Evolutionary conservation across 352 stramenopile genomes (phyloP), one percentile per base, ranked within the genome.

Genomic region (Phytophthora brassicae): DNA sequence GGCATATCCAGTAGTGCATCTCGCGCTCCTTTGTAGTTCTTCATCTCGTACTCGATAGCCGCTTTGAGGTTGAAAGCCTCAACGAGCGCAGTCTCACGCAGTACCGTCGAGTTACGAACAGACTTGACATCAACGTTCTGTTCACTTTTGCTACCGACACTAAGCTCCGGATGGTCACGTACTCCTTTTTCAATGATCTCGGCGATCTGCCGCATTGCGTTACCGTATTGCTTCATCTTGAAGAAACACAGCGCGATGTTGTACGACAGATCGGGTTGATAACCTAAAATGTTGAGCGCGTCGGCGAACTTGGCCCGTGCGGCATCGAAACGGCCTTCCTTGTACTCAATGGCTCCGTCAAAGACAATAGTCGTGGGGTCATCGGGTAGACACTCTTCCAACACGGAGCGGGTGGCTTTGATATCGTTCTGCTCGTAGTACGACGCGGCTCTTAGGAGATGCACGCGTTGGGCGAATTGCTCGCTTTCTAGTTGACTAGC

Each of bases 351-450:
- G 31, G 83, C 83, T 45, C 75, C 83, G 22, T 92, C 83, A 51
- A 94, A 94, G 4, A 94, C 83, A 41, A 91, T 89, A 19, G 91
- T 97, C 22, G 97, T 96, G 12, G 94, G 93, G 55, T 98, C 92
- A 60, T 98, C 90, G 4, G 78, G 66, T 20, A 95, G 77, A 75
- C 94, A 98, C 68, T 97, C 79, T 60, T 98, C 92, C 5, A 98
- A 68, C 28, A 97, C 85, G 11, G 87, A 92, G 0, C 91, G 91
- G 57, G 90, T 98, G 16, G 80, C 89, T 28, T 84, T 84, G 39
- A 98, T 78, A 50, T 98, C 93, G 73, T 98, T 97, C 68, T 98
- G 87, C 67, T 98, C 95, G 75, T 98, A 98, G 79, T 98, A 98
- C 16, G 97, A 92, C 9, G 92, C 83, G 1, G 91, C 90, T 61